Conservation (phyloP, 306 rosid genomes). For the Vigna reflexopilosa region DNA sequence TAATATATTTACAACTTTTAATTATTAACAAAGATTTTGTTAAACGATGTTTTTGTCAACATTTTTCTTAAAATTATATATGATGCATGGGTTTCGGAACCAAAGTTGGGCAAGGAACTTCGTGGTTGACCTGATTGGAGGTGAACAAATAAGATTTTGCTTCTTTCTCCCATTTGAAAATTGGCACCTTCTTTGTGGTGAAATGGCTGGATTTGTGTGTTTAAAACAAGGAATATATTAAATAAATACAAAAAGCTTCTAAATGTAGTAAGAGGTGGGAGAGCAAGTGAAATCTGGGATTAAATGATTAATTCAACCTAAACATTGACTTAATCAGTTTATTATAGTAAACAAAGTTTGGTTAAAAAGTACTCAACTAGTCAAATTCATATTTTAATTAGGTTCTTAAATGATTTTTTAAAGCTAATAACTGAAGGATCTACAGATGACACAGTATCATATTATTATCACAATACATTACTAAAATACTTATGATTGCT, state of each 20-base stretch:
- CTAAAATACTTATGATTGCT: no score
- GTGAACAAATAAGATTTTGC: slow-evolving; percentile 35
- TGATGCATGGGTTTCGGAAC: slow-evolving; percentile 25
- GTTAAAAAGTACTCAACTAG: not conserved
- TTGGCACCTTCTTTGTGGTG: not conserved
- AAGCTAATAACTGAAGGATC: no score
- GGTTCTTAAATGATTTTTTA: not conserved
- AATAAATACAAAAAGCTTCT: not conserved
- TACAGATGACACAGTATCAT: no score
- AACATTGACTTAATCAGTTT: not conserved
- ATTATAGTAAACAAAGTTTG: not conserved
- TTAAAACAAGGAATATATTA: not conserved
- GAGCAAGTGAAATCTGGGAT: no score
- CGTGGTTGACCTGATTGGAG: slow-evolving; percentile 25
- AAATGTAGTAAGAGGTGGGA: no score
- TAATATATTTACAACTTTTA: no score
- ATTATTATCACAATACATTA: no score
- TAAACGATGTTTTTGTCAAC: not conserved
- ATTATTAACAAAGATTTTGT: not conserved
- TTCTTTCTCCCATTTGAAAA: slow-evolving; percentile 3
- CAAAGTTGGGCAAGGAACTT: slow-evolving; percentile 25
- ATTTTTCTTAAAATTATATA: not conserved
- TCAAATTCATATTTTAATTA: not conserved
- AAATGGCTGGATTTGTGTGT: not conserved
- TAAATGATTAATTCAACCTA: no score